phyloP scores from a whole-genome alignment of 331 rosid genomes.

The Acacia pycnantha region DNA sequence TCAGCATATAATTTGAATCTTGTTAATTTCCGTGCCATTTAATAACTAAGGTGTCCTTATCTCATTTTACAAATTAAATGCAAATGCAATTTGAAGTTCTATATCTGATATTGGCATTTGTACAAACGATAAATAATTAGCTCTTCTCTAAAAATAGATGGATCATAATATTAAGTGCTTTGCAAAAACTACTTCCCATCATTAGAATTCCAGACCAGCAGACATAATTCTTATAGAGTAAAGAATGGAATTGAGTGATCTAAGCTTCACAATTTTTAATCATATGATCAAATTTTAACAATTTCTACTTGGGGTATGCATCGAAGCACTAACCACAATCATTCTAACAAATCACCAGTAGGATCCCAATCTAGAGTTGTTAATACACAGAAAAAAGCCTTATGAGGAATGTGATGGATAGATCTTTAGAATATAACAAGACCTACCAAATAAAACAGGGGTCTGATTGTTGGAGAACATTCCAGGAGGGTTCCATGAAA shows the following conservation, averaged over 20 bases:
- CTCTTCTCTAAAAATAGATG: neutral
- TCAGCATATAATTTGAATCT: slow-evolving; percentile 9
- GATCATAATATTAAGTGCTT: neutral
- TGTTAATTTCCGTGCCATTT: neutral
- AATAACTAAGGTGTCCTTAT: neutral
- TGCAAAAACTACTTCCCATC: neutral
- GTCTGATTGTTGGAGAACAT: slow-evolving; percentile 52
- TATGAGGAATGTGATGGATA: neutral
- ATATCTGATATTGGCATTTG: slow-evolving; percentile 1
- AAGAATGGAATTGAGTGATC: neutral
- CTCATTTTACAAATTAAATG: slow-evolving; percentile 9
- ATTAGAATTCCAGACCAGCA: neutral
- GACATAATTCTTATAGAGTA: neutral
- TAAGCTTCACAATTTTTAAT: neutral
- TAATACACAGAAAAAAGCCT: neutral
- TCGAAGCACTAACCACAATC: slow-evolving; percentile 9
- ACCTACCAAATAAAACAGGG: slow-evolving; percentile 60
- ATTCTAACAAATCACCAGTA: slow-evolving; percentile 10
- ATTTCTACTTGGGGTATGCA: slow-evolving; percentile 1
- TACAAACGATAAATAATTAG: neutral
- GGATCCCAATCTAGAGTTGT: slow-evolving; percentile 23
- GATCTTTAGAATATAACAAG: neutral
- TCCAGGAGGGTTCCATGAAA: slow-evolving; percentile 48
- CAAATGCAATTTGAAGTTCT: slow-evolving; percentile 24
- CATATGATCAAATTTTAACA: neutral